phyloP scores from a whole-genome alignment of 495 filamentous ascomycete genomes.

The Filosporella fistucella region DNA sequence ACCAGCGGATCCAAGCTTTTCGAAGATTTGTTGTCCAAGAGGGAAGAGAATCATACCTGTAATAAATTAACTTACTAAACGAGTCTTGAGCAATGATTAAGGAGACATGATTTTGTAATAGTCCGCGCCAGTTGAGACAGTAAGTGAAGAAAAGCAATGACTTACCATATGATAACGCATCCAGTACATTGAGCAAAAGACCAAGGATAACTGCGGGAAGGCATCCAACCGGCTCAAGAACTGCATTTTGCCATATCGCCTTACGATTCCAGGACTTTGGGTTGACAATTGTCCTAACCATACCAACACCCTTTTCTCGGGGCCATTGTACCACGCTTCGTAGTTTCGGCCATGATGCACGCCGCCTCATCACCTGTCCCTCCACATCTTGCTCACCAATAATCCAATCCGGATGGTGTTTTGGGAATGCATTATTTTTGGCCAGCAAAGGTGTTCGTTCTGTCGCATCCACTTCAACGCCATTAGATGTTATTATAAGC shows the following conservation, averaged over 20 bases:
- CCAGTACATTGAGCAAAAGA: conserved; percentile 84
- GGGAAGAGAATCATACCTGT: conserved; percentile 92
- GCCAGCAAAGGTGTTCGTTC: conserved; percentile 30
- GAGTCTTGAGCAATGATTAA: too few species aligned
- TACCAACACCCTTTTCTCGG: conserved; percentile 19
- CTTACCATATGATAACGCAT: conserved; percentile 88
- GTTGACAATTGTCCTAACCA: conserved; percentile 31
- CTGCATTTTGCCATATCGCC: conserved; percentile 55
- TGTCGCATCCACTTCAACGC: conserved; percentile 19
- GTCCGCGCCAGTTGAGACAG: background rate
- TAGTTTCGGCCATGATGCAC: conserved; percentile 17
- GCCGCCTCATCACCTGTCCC: conserved; percentile 19
- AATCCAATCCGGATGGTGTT: conserved; percentile 17
- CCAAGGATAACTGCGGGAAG: conserved; percentile 86
- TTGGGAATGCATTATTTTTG: conserved; percentile 2
- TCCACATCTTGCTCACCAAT: conserved; percentile 28
- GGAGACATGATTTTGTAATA: background rate
- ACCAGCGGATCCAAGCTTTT: conserved; percentile 78
- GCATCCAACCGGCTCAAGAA: conserved; percentile 62
- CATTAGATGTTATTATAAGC: conserved; percentile 16
- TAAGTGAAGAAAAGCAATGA: background rate
- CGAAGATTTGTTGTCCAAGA: conserved; percentile 77
- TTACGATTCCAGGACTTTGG: conserved; percentile 71
- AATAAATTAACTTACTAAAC: background rate
- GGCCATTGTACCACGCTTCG: conserved; percentile 25